Base-by-base conservation (phyloP, 805 yeast genomes). In the Ogataea parapolymorpha region DNA sequence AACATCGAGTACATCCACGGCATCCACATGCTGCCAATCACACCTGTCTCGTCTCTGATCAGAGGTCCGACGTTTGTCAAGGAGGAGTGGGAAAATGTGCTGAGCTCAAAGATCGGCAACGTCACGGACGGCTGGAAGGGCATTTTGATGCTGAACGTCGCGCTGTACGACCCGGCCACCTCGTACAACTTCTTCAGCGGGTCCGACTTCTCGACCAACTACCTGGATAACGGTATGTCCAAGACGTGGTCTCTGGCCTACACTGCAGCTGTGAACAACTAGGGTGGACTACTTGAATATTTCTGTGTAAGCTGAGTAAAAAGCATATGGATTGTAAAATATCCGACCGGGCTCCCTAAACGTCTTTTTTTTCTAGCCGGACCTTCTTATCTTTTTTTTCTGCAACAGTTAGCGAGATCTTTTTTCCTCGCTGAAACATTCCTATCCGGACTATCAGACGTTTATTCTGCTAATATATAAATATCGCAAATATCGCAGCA, bases 151-250 rank as follows among this genome's bases (percentile, higher is more conserved):
- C 68, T 87, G 41, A 86, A 90, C 59, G 68, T 74, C 32, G 95
- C 95, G 0, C 63, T 90, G 15, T 76, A 66, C 53, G 85, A 89
- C 55, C 91, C 97, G 1, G 53, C 58, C 30, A 44, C 71, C 1
- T 71, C 95, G 0, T 87, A 77, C 58, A 50, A 66, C 6, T 88
- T 79, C 63, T 88, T 88, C 62, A 59, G 78, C 4, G 61, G 77
- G 24, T 54, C 70, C 5, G 68, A 66, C 41, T 89, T 86, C 73
- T 59, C 70, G 32, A 63, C 67, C 6, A 53, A 61, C 2, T 74
- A 72, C 52, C 74, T 90, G 39, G 97, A 90, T 54, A 79, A 77
- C 41, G 97, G 97, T 2, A 93, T 89, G 75, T 80, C 95, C 12
- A 65, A 80, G 49, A 82, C 96, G 0, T 89, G 96, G 95, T 81